Evolutionary conservation across 495 filamentous ascomycete genomes (phyloP), one percentile per base, ranked within the genome.

Genomic region (Penicillium steckii): DNA sequence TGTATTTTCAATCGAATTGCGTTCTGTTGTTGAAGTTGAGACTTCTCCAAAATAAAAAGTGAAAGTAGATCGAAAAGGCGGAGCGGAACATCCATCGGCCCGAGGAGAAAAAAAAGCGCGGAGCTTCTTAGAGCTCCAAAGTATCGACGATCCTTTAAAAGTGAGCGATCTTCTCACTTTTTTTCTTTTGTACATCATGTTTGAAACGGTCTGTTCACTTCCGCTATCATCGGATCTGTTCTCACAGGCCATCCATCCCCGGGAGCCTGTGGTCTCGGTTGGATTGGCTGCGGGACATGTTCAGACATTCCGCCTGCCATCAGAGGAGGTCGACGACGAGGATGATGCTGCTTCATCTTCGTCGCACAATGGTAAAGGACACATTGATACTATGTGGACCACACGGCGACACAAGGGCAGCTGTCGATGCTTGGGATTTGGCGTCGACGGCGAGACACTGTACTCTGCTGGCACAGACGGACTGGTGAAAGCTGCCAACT

Each of bases 381-480:
- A 84, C 40, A 87, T 97, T 60, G 87, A 93, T 55, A 92, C 85
- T 2, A 78, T 82, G 61, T 98, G 94, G 94, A 80, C 83, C 51
- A 97, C 94, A 2, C 78, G 83, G 48, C 79, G 94, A 46, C 94
- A 98, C 68, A 92, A 95, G 75, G 94, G 91, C 4, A 96, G 91
- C 71, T 96, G 92, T 63, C 79, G 94, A 27, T 80, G 79, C 43
- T 72, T 97, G 46, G 80, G 77, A 7, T 97, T 92, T 63, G 86
- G 84, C 52, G 62, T 80, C 45, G 91, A 95, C 59, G 92, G 91
- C 13, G 70, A 80, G 51, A 71, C 77, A 29, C 76, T 97, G 47
- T 96, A 91, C 68, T 96, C 91, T 0, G 87, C 90, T 17, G 95
- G 94, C 35, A 93, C 86, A 40, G 95, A 98, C 73, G 85, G 88